Percentiles rank a stretch among this genome's conserved stretches.
Evolutionary conservation across 2,329 filamentous ascomycete species (phyloP).

Genomic region (Bipolaris cookei): DNA sequence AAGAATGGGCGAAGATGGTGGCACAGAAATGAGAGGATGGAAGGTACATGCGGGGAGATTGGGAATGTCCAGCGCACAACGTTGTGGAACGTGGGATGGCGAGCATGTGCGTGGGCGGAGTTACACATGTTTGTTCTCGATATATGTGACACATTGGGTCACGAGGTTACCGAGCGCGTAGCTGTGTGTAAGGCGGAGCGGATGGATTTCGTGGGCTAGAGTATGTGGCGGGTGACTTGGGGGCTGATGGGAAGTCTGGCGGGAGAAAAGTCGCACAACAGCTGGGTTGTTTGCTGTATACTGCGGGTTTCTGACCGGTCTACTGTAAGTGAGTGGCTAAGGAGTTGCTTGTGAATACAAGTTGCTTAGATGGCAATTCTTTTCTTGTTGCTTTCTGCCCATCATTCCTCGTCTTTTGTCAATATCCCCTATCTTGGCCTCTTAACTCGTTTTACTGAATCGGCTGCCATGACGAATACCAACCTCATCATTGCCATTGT

Average conservation of each 20-base stretch:
- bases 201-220: neutral
- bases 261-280: neutral
- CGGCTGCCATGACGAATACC: conserved; percentile 16
- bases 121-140: neutral
- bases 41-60: no score
- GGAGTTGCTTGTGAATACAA: neutral
- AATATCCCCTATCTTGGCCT: neutral
- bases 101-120: neutral
- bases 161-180: neutral
- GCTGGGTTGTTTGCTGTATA: neutral
- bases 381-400: no score
- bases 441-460: neutral
- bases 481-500: conserved; percentile 28
- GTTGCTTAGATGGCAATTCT: neutral
- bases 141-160: neutral
- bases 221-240: neutral
- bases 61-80: no score
- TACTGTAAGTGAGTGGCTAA: neutral
- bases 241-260: neutral
- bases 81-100: neutral
- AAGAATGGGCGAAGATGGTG: neutral
- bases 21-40: neutral
- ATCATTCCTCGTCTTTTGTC: neutral
- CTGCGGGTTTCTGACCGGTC: neutral
- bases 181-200: neutral